phyloP scores from a whole-genome alignment of 2,329 filamentous ascomycete species.

The Didymella arachidicola region DNA sequence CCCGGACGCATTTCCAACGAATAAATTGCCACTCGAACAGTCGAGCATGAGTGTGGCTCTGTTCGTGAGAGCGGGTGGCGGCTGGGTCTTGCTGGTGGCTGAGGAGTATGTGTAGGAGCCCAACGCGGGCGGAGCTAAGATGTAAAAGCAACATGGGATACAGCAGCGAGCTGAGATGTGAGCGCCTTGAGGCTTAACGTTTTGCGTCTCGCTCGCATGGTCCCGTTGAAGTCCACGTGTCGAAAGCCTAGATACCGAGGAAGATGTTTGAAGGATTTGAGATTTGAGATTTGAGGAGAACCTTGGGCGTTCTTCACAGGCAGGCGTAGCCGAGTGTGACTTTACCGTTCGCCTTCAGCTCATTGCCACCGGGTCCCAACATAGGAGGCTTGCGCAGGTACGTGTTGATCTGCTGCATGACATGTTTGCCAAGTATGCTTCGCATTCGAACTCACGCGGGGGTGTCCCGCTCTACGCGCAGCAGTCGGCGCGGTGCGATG shows the following conservation, averaged over 20 bases:
- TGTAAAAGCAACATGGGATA: constrained; percentile 3
- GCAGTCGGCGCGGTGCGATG: constrained; percentile 2
- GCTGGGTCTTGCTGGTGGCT: neutral
- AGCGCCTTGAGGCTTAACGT: neutral
- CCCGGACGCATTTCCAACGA: neutral
- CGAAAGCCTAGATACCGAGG: neutral
- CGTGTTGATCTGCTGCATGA: constrained; percentile 1
- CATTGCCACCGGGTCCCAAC: neutral
- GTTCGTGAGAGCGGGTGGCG: neutral
- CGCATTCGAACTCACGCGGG: constrained; percentile 8
- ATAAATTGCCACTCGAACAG: neutral
- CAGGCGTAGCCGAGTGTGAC: neutral
- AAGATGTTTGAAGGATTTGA: neutral
- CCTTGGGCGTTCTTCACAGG: neutral
- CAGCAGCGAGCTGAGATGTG: neutral
- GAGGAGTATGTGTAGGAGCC: neutral
- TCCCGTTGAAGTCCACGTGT: constrained; percentile 10
- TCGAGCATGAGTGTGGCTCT: neutral
- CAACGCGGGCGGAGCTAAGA: neutral
- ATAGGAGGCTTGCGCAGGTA: constrained; percentile 5
- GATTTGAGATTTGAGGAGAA: neutral
- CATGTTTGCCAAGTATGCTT: constrained; percentile 6
- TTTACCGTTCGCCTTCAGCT: neutral
- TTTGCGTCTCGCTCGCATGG: constrained; percentile 1
- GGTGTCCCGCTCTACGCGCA: neutral